Percentiles rank a stretch among this genome's conserved stretches.
Evolutionary conservation across 2,329 filamentous ascomycete species (phyloP).

Genomic region (Aspergillus pseudotamarii): DNA sequence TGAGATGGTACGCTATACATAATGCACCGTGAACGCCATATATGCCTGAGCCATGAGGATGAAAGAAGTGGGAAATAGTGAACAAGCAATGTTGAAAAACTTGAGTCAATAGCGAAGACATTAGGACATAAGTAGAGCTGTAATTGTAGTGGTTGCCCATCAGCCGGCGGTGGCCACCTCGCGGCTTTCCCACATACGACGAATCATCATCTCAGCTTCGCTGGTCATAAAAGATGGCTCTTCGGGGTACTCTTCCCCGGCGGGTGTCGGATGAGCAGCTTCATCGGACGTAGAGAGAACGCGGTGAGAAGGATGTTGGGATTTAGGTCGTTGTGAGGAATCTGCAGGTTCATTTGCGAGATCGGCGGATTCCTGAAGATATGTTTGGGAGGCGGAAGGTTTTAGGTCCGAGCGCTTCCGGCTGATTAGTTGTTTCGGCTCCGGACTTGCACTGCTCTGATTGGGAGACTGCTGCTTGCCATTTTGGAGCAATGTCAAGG

Average conservation of each 20-base stretch:
- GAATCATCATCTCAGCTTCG: conserved; percentile 44
- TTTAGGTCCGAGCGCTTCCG: conserved; percentile 27
- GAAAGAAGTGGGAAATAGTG: not conserved
- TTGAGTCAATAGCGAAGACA: conserved; percentile 4
- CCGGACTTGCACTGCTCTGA: conserved; percentile 24
- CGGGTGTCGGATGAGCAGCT: conserved; percentile 20
- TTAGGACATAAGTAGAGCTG: not conserved
- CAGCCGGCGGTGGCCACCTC: conserved; percentile 42
- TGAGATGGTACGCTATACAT: conserved; percentile 20
- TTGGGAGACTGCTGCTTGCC: conserved; percentile 23
- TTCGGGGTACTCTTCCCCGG: conserved; percentile 27
- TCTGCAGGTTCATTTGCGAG: conserved; percentile 32
- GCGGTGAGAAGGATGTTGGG: conserved; percentile 37
- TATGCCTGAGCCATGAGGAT: conserved; percentile 1
- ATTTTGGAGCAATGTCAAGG: conserved; percentile 34
- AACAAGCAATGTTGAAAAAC: conserved; percentile 10
- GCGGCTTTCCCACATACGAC: conserved; percentile 48
- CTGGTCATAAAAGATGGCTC: conserved; percentile 27
- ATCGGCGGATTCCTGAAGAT: conserved; percentile 38
- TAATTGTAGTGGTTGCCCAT: conserved; percentile 11
- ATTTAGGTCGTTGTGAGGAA: conserved; percentile 22
- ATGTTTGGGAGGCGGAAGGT: conserved; percentile 30
- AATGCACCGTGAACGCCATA: conserved; percentile 10
- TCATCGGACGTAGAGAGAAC: conserved; percentile 41
- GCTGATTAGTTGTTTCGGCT: conserved; percentile 26